Evolutionary conservation across 345 rosid species (phyloP).

Genomic region (Hevea brasiliensis): DNA sequence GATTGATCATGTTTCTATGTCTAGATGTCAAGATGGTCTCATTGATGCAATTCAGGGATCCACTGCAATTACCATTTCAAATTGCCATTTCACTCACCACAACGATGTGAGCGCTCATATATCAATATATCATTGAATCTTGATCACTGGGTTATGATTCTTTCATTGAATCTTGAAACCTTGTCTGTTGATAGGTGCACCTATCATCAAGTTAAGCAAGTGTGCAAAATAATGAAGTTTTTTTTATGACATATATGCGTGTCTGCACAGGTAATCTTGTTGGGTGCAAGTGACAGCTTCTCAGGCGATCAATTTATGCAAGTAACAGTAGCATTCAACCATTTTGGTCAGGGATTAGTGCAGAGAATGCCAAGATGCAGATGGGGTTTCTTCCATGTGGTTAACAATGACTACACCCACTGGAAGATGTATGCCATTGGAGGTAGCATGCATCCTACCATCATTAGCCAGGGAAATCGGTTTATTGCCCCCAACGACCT

Average conservation of each 20-base stretch:
- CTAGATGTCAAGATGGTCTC: conserved; percentile 29
- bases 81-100: conserved; percentile 37
- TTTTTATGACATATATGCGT: too few relatives aligned
- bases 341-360: conserved; percentile 37
- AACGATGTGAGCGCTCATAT: conserved; percentile 23
- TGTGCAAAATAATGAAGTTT: too few relatives aligned
- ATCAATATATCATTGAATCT: too few relatives aligned
- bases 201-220: too few relatives aligned
- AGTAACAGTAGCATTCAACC: conserved; percentile 34
- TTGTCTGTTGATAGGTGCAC: too few relatives aligned
- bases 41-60: conserved; percentile 34
- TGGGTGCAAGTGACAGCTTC: conserved; percentile 34
- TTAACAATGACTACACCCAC: conserved; percentile 38
- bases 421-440: conserved; percentile 38
- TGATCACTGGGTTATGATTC: too few relatives aligned
- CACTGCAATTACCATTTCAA: conserved; percentile 32
- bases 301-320: conserved; percentile 31
- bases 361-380: conserved; percentile 42
- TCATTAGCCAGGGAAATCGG: conserved; percentile 35
- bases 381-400: conserved; percentile 41
- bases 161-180: too few relatives aligned
- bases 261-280: conserved; percentile 26
- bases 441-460: conserved; percentile 35
- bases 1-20: conserved; percentile 41
- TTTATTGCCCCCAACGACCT: conserved; percentile 25